These are phyloP conservation scores for Calonectria pteridis DNA, from an alignment of 2,329 filamentous ascomycete genomes.

Conservation along the genomic window DNA sequence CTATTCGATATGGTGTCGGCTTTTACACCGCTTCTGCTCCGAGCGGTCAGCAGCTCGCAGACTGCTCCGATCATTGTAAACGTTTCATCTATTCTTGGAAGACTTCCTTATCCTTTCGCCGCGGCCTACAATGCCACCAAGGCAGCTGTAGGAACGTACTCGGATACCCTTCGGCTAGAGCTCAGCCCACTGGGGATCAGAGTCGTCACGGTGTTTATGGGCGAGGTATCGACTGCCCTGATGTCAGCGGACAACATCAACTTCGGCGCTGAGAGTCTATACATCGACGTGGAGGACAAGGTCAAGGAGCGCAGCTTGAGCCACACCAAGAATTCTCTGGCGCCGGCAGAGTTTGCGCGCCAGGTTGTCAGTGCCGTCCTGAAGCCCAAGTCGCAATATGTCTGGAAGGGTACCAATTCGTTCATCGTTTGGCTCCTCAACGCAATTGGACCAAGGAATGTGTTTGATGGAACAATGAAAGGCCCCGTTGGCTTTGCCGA, in stretches of 20 bases:
- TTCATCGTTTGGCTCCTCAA: constrained; percentile 25
- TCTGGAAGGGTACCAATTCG: constrained; percentile 26
- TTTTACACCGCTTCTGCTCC: constrained; percentile 29
- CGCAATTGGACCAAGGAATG: constrained; percentile 13
- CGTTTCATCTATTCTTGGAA: constrained; percentile 22
- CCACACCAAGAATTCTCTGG: neutral
- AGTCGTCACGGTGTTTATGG: constrained; percentile 28
- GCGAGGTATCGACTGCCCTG: constrained; percentile 19
- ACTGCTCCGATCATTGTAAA: constrained; percentile 20
- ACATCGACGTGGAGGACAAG: neutral
- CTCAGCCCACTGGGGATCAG: constrained; percentile 22
- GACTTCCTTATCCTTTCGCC: constrained; percentile 12
- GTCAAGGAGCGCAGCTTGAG: constrained; percentile 12
- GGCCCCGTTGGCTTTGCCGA: neutral
- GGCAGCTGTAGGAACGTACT: constrained; percentile 22
- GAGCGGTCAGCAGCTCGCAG: constrained; percentile 3
- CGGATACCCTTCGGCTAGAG: constrained; percentile 27
- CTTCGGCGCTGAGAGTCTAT: constrained; percentile 21
- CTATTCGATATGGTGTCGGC: constrained; percentile 25
- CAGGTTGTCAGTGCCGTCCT: neutral
- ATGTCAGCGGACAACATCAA: constrained; percentile 14
- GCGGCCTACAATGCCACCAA: constrained; percentile 25
- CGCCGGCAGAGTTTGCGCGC: constrained; percentile 12
- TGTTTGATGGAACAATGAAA: constrained; percentile 17
- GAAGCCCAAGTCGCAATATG: constrained; percentile 4